Percentiles rank a stretch among this genome's conserved stretches.
phyloP scores from a whole-genome alignment of 192 early-diverging fungal genomes.

The Backusella mclennaniae region DNA sequence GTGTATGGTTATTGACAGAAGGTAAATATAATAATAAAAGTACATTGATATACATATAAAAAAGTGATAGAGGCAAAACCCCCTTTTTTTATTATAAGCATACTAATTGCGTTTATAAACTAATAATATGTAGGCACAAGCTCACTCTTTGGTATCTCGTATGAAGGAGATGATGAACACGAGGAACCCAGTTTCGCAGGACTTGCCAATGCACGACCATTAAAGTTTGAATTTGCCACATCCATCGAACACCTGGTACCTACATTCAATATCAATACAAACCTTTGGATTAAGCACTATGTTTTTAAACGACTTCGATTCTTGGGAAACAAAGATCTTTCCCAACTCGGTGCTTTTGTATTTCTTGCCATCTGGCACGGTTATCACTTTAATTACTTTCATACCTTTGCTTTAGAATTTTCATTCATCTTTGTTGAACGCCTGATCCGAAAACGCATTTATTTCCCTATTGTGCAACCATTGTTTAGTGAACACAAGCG shows the following conservation, averaged over 20 bases:
- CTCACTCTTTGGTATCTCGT: slow-evolving; percentile 55
- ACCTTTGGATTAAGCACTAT: slow-evolving; percentile 61
- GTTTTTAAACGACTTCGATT: slow-evolving; percentile 60
- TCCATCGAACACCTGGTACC: slow-evolving; percentile 48
- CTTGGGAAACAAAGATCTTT: slow-evolving; percentile 53
- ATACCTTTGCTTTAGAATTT: slow-evolving; percentile 58
- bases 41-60: not conserved
- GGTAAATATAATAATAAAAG: slow-evolving; percentile 21
- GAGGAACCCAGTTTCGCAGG: slow-evolving; percentile 49
- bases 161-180: slow-evolving; percentile 48
- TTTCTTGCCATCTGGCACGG: slow-evolving; percentile 68
- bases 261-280: slow-evolving; percentile 68
- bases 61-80: not conserved
- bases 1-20: slow-evolving; percentile 63
- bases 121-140: slow-evolving; percentile 39
- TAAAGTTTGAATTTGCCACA: slow-evolving; percentile 51
- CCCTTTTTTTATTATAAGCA: not conserved
- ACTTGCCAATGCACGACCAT: slow-evolving; percentile 44
- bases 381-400: slow-evolving; percentile 53
- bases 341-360: slow-evolving; percentile 39
- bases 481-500: slow-evolving; percentile 30
- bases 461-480: slow-evolving; percentile 27
- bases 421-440: slow-evolving; percentile 51
- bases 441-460: slow-evolving; percentile 31
- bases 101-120: not conserved